A percentile compares a stretch with the other conserved stretches of the same genome.
Evolutionary conservation across 208 protist species (phyloP).

Genomic region (Polymyxa betae): DNA sequence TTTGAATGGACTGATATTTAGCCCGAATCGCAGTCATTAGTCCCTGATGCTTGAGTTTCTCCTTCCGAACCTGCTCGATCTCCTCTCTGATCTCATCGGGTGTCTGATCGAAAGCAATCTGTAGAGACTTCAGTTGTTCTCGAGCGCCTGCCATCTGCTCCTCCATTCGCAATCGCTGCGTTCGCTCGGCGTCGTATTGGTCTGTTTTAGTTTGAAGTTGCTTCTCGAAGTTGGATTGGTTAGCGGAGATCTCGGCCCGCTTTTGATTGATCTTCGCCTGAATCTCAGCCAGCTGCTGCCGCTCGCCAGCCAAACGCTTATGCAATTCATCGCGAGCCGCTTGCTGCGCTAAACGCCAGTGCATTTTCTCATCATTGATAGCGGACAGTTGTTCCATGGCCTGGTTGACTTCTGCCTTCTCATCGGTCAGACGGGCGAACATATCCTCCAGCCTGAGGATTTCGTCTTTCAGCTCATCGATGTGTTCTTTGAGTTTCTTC

Average conservation of each 20-base stretch:
- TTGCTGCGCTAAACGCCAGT: slow-evolving; percentile 21
- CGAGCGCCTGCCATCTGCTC: background rate
- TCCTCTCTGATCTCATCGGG: background rate
- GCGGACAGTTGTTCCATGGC: background rate
- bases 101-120: background rate
- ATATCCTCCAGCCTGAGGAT: background rate
- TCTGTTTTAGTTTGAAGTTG: background rate
- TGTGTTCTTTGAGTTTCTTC: slow-evolving; percentile 6
- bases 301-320: slow-evolving; percentile 23
- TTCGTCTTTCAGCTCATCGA: background rate
- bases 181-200: background rate
- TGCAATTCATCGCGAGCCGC: background rate
- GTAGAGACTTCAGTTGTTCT: background rate
- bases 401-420: background rate
- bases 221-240: slow-evolving; percentile 19
- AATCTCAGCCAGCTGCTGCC: background rate
- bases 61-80: background rate
- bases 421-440: background rate
- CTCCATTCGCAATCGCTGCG: background rate
- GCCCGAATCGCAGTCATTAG: background rate
- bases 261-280: slow-evolving; percentile 16
- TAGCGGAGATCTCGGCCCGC: background rate
- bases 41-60: slow-evolving; percentile 28
- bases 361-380: slow-evolving; percentile 48
- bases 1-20: slow-evolving; percentile 25